A percentile compares a stretch with the other conserved stretches of the same genome.
Evolutionary conservation across 1,284 basidiomycete species (phyloP).

Genomic region (Papiliotrema fonsecae): DNA sequence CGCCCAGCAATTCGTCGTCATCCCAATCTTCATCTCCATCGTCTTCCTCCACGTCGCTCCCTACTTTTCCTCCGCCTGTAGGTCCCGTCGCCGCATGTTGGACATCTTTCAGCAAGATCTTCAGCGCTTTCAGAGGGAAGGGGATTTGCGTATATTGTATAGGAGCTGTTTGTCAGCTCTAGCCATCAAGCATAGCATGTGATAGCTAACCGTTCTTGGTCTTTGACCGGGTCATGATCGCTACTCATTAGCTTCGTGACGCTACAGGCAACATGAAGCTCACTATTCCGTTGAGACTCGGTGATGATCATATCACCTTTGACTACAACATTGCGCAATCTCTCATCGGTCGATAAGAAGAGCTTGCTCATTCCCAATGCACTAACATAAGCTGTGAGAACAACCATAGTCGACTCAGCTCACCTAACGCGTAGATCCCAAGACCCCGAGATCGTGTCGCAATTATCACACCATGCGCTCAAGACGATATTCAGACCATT

Average conservation of each 20-base stretch:
- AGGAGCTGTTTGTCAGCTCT: slow-evolving; percentile 68
- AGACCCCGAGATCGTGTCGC: slow-evolving; percentile 87
- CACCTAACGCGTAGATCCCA: slow-evolving; percentile 77
- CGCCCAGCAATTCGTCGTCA: slow-evolving; percentile 61
- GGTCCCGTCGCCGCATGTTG: slow-evolving; percentile 58
- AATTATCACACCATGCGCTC: slow-evolving; percentile 87
- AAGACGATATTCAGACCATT: slow-evolving; percentile 68
- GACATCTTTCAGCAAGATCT: slow-evolving; percentile 78
- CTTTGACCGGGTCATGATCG: slow-evolving; percentile 91
- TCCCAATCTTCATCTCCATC: slow-evolving; percentile 77
- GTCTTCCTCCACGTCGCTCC: slow-evolving; percentile 60
- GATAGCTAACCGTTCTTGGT: slow-evolving; percentile 66
- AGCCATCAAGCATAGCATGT: slow-evolving; percentile 31
- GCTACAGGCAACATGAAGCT: slow-evolving; percentile 36
- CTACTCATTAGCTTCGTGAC: slow-evolving; percentile 47
- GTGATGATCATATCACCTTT: slow-evolving; percentile 90
- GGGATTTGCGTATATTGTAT: slow-evolving; percentile 77
- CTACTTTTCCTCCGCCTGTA: slow-evolving; percentile 52
- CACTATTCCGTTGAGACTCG: slow-evolving; percentile 71
- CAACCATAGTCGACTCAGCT: slow-evolving; percentile 7
- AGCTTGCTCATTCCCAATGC: slow-evolving; percentile 75
- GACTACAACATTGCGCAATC: slow-evolving; percentile 64
- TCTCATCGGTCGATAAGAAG: slow-evolving; percentile 62
- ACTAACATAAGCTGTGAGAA: slow-evolving; percentile 38
- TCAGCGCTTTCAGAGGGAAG: slow-evolving; percentile 87